These are phyloP conservation scores for Irpex lacteus DNA, from an alignment of 1,284 basidiomycete species.

Conservation along the genomic window DNA sequence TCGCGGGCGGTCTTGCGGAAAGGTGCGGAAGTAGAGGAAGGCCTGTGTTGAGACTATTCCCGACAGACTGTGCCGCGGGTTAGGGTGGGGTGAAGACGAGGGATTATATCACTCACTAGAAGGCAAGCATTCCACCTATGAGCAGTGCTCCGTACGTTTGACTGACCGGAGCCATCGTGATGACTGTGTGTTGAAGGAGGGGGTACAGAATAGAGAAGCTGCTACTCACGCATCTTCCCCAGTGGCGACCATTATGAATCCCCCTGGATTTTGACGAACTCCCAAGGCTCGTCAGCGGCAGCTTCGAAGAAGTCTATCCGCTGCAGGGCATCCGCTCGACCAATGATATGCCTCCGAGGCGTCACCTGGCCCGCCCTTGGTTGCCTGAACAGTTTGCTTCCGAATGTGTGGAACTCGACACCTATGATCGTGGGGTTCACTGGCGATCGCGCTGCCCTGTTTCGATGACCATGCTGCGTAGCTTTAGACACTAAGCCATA, in stretches of 20 bases:
- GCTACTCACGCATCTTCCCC: neutral
- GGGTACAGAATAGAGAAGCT: neutral
- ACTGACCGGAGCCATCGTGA: constrained; percentile 3
- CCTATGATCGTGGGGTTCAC: neutral
- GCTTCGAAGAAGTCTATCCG: neutral
- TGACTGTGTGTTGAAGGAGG: neutral
- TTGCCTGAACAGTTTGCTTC: neutral
- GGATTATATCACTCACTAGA: constrained; percentile 6
- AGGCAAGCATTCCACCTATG: constrained; percentile 8
- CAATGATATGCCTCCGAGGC: neutral
- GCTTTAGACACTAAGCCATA: neutral
- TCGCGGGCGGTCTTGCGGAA: constrained; percentile 5
- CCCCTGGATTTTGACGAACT: neutral
- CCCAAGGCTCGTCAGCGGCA: neutral
- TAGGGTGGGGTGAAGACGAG: neutral
- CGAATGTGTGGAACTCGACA: neutral
- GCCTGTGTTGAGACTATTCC: constrained; percentile 12
- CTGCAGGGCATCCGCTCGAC: neutral
- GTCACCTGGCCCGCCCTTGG: neutral
- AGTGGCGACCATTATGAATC: neutral
- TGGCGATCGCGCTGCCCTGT: neutral
- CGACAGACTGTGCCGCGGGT: constrained; percentile 6
- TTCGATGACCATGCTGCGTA: neutral
- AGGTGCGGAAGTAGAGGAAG: constrained; percentile 9
- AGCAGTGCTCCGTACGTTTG: constrained; percentile 10